Base-by-base conservation (phyloP, 2,329 filamentous ascomycete genomes). In the Geosmithia morbida region DNA sequence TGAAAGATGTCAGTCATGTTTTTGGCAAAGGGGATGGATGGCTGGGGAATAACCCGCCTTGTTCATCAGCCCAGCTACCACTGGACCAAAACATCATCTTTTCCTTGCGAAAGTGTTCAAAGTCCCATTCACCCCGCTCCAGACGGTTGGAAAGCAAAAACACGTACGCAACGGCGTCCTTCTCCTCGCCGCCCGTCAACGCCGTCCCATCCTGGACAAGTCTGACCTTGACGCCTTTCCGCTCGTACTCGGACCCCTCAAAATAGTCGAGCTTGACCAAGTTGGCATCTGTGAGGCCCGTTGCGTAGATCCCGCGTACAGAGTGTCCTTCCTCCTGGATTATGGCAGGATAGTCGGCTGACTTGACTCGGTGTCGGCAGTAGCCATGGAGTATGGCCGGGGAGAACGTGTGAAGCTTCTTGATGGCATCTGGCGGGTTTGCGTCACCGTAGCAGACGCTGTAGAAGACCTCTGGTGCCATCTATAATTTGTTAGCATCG, bases 401-500 rank as follows among this genome's bases (percentile, higher is more conserved):
- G 0, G 71, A 72, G 60, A 87, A 79, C 1, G 63, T 75, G 51
- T 77, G 77, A 37, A 90, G 67, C 44, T 76, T 61, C 48, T 66
- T 57, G 39, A 74, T 61, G 61, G 70, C 57, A 61, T 74, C 37
- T 57, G 76, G 57, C 51, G 72, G 69, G 5, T 60, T 55, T 16
- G 66, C 61, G 8, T 66, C 65, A 53, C 80, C 77, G 65, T 89
- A 86, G 63, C 86, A 86, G 42, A 95, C 88, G 33, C 84, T 83
- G 66, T 85, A 83, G 55, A 97, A 87, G 56, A 97, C 81, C 57
- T 84, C 78, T 0, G 84, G 79, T n/a, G 83, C 85, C 88, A 96
- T 96, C 67, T 69, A 44, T 16, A 26, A 16, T 8, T 26, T 26
- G 22, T 43, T 18, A 20, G 4, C 40, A 41, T 7, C 18, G 8